Percentiles rank a stretch among this genome's conserved stretches.
Evolutionary conservation across 1,139 yeast genomes (phyloP).

Genomic region (Zygoascus meyerae): DNA sequence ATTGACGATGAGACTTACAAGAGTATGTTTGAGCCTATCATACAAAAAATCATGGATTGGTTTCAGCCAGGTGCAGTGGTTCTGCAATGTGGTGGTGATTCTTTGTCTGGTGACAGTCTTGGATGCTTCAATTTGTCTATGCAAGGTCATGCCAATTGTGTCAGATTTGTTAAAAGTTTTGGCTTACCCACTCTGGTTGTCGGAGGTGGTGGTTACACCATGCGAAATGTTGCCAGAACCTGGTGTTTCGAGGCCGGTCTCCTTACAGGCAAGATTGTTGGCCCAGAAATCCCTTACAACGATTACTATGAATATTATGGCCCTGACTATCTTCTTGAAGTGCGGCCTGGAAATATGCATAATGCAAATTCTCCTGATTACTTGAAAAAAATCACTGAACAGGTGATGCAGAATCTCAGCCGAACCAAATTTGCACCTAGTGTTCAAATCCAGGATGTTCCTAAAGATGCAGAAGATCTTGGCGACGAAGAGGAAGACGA

Average conservation of each 20-base stretch:
- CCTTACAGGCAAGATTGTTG: conserved; percentile 70
- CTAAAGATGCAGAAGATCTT: conserved; percentile 81
- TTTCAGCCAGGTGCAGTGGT: conserved; percentile 92
- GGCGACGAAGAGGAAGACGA: conserved; percentile 48
- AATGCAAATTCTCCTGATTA: conserved; percentile 94
- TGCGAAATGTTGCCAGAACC: conserved; percentile 92
- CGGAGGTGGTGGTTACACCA: conserved; percentile 98
- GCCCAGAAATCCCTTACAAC: conserved; percentile 84
- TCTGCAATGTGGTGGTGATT: conserved; percentile 81
- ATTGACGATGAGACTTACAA: conserved; percentile 86
- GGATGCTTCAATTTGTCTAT: conserved; percentile 91
- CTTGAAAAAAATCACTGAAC: conserved; percentile 74
- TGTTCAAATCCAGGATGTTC: conserved; percentile 88
- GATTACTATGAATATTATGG: conserved; percentile 97
- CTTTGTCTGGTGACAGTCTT: conserved; percentile 81
- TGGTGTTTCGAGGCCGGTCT: conserved; percentile 96
- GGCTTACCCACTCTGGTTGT: conserved; percentile 85
- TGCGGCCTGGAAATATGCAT: conserved; percentile 93
- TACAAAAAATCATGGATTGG: conserved; percentile 80
- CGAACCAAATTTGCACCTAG: conserved; percentile 92
- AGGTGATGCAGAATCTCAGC: conserved; percentile 72
- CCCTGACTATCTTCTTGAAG: conserved; percentile 80
- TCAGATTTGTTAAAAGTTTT: conserved; percentile 78
- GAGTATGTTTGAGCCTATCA: conserved; percentile 81
- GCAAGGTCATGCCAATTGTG: conserved; percentile 94